phyloP scores from a whole-genome alignment of 2,329 filamentous ascomycete species.

The Penicillium sclerotigenum region DNA sequence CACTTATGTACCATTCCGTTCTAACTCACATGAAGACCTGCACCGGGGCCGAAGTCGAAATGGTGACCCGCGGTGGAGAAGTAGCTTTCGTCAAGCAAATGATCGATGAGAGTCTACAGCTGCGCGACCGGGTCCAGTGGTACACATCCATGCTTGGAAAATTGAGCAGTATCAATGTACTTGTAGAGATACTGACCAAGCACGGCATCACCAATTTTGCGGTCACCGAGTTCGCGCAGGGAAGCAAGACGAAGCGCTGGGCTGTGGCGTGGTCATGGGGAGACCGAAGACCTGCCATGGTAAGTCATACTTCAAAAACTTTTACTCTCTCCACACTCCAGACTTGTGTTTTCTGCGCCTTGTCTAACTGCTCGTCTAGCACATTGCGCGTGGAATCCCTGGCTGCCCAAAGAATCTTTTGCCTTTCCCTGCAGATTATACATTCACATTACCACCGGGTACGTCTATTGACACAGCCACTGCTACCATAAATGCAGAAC shows the following conservation, averaged over 20 bases:
- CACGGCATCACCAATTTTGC: slow-evolving; percentile 71
- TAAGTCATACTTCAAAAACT: slow-evolving; percentile 21
- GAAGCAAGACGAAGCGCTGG: slow-evolving; percentile 77
- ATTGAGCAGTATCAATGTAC: slow-evolving; percentile 61
- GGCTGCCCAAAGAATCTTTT: slow-evolving; percentile 51
- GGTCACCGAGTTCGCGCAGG: slow-evolving; percentile 74
- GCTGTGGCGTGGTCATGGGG: slow-evolving; percentile 83
- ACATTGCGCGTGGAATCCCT: slow-evolving; percentile 39
- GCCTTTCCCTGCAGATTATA: slow-evolving; percentile 52
- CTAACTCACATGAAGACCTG: slow-evolving; percentile 40
- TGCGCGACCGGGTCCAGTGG: slow-evolving; percentile 69
- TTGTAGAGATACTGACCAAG: slow-evolving; percentile 58
- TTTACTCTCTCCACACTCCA: not conserved
- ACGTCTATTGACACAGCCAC: slow-evolving; percentile 33
- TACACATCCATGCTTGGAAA: slow-evolving; percentile 92
- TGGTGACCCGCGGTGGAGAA: slow-evolving; percentile 80
- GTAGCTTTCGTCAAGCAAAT: slow-evolving; percentile 69
- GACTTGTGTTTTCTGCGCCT: not conserved
- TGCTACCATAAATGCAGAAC: slow-evolving; percentile 45
- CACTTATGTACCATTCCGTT: not conserved
- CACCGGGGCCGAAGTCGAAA: slow-evolving; percentile 77
- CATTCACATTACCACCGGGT: slow-evolving; percentile 37
- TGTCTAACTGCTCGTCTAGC: slow-evolving; percentile 15
- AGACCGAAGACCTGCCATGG: slow-evolving; percentile 60
- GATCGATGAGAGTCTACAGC: slow-evolving; percentile 62